Percentiles rank a stretch among this genome's conserved stretches.
Conservation (phyloP, 2,329 filamentous ascomycete species). For the Penicillium psychrosexuale region DNA sequence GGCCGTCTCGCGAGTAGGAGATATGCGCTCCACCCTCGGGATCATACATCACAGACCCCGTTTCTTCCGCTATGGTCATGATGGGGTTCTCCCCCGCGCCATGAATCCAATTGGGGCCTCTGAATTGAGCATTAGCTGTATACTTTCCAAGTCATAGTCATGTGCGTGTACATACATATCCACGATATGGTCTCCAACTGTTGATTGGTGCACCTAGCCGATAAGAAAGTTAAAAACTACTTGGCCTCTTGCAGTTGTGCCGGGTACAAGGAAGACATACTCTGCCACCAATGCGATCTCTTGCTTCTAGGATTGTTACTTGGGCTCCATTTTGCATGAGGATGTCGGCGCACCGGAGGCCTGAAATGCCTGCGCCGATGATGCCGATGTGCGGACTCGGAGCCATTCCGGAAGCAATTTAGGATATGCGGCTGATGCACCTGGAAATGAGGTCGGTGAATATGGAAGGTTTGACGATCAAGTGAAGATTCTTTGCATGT, state of each 20-base stretch:
- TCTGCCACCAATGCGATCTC: constrained; percentile 57
- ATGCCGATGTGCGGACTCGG: constrained; percentile 53
- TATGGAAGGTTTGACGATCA: not conserved
- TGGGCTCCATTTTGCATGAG: constrained; percentile 53
- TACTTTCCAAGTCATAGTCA: not conserved
- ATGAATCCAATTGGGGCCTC: constrained; percentile 65
- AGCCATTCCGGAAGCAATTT: constrained; percentile 24
- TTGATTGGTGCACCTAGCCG: constrained; percentile 49
- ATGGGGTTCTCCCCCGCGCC: constrained; percentile 60
- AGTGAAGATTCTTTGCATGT: not conserved
- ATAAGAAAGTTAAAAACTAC: constrained; percentile 4
- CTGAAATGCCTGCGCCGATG: constrained; percentile 59
- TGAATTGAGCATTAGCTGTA: constrained; percentile 24
- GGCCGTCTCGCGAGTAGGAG: constrained; percentile 49
- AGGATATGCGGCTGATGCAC: not conserved
- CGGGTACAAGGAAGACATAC: constrained; percentile 35
- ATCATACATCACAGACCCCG: constrained; percentile 50
- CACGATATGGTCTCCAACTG: constrained; percentile 49
- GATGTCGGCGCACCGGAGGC: constrained; percentile 58
- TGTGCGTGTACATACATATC: constrained; percentile 51
- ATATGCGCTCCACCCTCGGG: constrained; percentile 51
- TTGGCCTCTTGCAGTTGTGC: not conserved
- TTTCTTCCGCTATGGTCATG: constrained; percentile 53
- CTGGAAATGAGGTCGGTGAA: not conserved
- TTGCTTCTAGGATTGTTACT: constrained; percentile 60